Percentiles rank a stretch among this genome's conserved stretches.
These are phyloP conservation scores for Trichoderma afroharzianum DNA, from an alignment of 2,329 filamentous ascomycete genomes.

Conservation along the genomic window DNA sequence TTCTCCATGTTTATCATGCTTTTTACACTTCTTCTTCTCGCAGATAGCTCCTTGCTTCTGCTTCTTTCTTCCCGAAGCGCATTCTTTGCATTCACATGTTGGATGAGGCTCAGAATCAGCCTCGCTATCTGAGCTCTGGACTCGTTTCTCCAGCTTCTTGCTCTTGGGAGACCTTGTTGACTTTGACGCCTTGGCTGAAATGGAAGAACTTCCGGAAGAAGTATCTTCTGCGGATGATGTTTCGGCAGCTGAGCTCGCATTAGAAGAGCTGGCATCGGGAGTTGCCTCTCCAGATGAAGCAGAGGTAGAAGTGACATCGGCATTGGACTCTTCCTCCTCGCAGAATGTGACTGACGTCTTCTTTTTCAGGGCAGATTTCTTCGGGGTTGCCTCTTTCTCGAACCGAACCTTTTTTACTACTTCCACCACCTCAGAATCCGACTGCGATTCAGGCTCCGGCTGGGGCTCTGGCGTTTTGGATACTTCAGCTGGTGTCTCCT, in stretches of 20 bases:
- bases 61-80: conserved; percentile 20
- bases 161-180: conserved; percentile 21
- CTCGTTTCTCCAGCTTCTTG: conserved; percentile 19
- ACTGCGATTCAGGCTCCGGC: neutral
- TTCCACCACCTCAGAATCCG: conserved; percentile 10
- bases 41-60: neutral
- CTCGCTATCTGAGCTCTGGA: conserved; percentile 25
- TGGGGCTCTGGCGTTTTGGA: conserved; percentile 14
- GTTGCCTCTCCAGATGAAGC: conserved; percentile 23
- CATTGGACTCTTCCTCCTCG: conserved; percentile 19
- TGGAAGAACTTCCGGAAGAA: conserved; percentile 23
- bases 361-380: conserved; percentile 41
- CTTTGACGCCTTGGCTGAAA: conserved; percentile 22
- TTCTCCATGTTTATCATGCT: too few relatives aligned
- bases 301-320: conserved; percentile 3
- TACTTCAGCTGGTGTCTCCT: neutral
- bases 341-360: conserved; percentile 26
- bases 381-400: conserved; percentile 28
- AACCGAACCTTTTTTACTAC: conserved; percentile 44
- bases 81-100: conserved; percentile 28
- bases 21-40: conserved; percentile 23
- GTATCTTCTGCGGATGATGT: conserved; percentile 21
- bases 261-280: conserved; percentile 5
- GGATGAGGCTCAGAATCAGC: conserved; percentile 35
- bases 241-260: neutral